These are phyloP conservation scores for Rubus parviflorus DNA, from an alignment of 306 rosid genomes.

Conservation along the genomic window DNA sequence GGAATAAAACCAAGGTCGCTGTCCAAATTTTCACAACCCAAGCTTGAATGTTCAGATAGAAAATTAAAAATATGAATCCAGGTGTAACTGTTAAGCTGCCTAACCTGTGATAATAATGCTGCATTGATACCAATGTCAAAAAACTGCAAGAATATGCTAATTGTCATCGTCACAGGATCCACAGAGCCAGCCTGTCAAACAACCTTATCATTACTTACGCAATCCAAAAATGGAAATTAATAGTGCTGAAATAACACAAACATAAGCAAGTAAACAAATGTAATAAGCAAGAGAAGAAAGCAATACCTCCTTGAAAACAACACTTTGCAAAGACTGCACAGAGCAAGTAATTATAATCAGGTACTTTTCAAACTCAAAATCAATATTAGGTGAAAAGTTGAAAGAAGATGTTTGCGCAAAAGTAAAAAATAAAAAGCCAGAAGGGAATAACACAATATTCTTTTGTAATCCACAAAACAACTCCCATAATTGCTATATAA, in stretches of 20 bases:
- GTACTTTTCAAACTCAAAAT: slow-evolving; percentile 18
- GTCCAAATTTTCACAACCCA: neutral
- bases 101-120: slow-evolving; percentile 92
- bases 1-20: neutral
- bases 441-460: neutral
- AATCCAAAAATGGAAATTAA: slow-evolving; percentile 11
- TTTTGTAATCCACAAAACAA: neutral
- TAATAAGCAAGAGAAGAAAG: slow-evolving; percentile 14
- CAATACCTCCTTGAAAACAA: slow-evolving; percentile 93
- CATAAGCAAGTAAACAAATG: slow-evolving; percentile 2
- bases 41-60: neutral
- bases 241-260: neutral
- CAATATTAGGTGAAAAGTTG: neutral
- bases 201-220: slow-evolving; percentile 19
- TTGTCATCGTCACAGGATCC: slow-evolving; percentile 90
- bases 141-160: slow-evolving; percentile 86
- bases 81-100: slow-evolving; percentile 16
- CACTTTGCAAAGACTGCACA: slow-evolving; percentile 98
- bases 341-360: slow-evolving; percentile 42
- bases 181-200: slow-evolving; percentile 86
- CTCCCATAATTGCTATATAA: neutral
- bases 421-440: neutral
- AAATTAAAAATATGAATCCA: neutral
- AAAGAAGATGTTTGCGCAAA: slow-evolving; percentile 3
- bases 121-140: slow-evolving; percentile 97